These are phyloP conservation scores for Pseudocohnilembus persalinus DNA, from an alignment of 169 alveolate species.

Conservation along the genomic window DNA sequence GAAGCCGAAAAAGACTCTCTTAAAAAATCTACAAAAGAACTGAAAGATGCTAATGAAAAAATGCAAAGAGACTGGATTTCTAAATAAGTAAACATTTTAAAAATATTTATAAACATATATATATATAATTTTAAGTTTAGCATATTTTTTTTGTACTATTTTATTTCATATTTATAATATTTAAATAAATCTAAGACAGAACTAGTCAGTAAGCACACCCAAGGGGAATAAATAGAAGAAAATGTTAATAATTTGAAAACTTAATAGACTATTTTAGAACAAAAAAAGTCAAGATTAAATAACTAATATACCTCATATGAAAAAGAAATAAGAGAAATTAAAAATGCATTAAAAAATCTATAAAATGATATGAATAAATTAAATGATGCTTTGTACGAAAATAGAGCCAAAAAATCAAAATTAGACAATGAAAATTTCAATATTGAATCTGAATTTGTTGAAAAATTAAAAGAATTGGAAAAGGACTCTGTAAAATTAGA, in stretches of 20 bases:
- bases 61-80: slow-evolving; percentile 87
- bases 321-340: slow-evolving; percentile 79
- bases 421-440: slow-evolving; percentile 79
- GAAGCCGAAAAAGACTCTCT: slow-evolving; percentile 80
- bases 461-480: slow-evolving; percentile 77
- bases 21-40: slow-evolving; percentile 64
- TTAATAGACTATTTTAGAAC: slow-evolving; percentile 78
- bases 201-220: slow-evolving; percentile 72
- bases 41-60: slow-evolving; percentile 62
- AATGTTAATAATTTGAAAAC: slow-evolving; percentile 74
- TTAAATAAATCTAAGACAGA: neutral
- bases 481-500: slow-evolving; percentile 80
- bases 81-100: slow-evolving; percentile 55
- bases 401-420: slow-evolving; percentile 64
- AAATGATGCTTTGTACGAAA: slow-evolving; percentile 72
- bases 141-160: neutral
- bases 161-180: no score
- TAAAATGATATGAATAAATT: slow-evolving; percentile 85
- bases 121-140: no score
- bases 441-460: slow-evolving; percentile 80
- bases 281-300: slow-evolving; percentile 79
- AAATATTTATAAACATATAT: no score
- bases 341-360: slow-evolving; percentile 75
- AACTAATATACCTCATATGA: slow-evolving; percentile 65
- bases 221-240: slow-evolving; percentile 57